Conservation (phyloP, 2,329 filamentous ascomycete genomes). For the Epichloe scottii region DNA sequence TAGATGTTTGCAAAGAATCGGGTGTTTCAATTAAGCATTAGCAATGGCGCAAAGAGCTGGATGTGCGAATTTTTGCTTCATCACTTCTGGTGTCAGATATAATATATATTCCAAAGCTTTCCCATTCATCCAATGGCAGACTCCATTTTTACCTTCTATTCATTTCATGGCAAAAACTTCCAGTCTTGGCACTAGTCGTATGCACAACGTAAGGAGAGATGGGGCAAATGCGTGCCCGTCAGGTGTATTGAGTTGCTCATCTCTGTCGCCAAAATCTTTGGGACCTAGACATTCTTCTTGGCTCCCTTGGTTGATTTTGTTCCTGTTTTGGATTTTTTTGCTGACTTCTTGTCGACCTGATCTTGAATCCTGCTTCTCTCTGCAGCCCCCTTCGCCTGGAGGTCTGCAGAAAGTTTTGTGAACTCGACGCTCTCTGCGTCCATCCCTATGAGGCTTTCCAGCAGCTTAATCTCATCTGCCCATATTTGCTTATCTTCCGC, state of each 20-base stretch:
- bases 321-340: conserved; percentile 34
- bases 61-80: not conserved
- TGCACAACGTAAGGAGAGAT: too few relatives aligned
- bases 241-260: not conserved
- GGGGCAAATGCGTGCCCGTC: too few relatives aligned
- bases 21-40: not conserved
- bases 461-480: conserved; percentile 87
- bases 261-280: not conserved
- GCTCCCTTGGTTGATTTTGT: not conserved
- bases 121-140: not conserved
- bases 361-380: conserved; percentile 67
- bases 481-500: conserved; percentile 73
- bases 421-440: conserved; percentile 68
- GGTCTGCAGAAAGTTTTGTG: conserved; percentile 44
- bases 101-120: not conserved
- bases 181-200: too few relatives aligned
- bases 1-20: not conserved
- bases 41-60: not conserved
- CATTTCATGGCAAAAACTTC: too few relatives aligned
- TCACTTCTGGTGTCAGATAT: not conserved
- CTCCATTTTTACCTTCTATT: not conserved
- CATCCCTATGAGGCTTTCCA: conserved; percentile 80
- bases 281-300: conserved; percentile 2
- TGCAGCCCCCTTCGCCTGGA: conserved; percentile 54
- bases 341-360: conserved; percentile 64